These are phyloP conservation scores for Fusarium liriodendri DNA, from an alignment of 2,329 filamentous ascomycete genomes.

Conservation along the genomic window DNA sequence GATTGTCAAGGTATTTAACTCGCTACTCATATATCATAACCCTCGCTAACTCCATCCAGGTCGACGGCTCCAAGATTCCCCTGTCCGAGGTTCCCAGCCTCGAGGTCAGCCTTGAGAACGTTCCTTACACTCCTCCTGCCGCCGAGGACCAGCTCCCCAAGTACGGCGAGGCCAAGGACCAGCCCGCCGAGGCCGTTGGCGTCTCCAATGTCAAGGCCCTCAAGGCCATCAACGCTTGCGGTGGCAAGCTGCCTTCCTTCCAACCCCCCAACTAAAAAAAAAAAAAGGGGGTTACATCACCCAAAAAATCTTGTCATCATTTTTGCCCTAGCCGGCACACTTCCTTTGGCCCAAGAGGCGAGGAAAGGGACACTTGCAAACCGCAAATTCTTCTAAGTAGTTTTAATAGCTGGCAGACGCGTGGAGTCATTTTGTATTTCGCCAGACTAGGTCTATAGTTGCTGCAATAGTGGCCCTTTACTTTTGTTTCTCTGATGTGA, in stretches of 20 bases:
- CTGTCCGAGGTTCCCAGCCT: constrained; percentile 51
- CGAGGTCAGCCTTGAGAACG: constrained; percentile 44
- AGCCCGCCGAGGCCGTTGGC: constrained; percentile 33
- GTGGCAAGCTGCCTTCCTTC: constrained; percentile 33
- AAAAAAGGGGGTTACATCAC: neutral
- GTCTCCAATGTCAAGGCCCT: constrained; percentile 28
- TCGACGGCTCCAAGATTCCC: constrained; percentile 52
- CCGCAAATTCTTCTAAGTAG: constrained; percentile 39
- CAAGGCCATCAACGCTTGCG: constrained; percentile 36
- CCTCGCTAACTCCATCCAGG: constrained; percentile 32
- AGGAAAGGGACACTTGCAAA: constrained; percentile 35
- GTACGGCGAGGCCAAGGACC: constrained; percentile 32
- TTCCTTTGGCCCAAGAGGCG: neutral
- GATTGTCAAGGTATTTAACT: constrained; percentile 46
- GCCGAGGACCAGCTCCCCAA: constrained; percentile 45
- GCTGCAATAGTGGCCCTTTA: constrained; percentile 31
- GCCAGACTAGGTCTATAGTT: constrained; percentile 41
- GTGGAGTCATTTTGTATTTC: constrained; percentile 34
- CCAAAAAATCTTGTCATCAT: constrained; percentile 6
- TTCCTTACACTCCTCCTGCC: constrained; percentile 43
- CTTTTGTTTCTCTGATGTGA: neutral
- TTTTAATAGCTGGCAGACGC: constrained; percentile 40
- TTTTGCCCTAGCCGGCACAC: neutral
- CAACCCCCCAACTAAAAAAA: constrained; percentile 25
- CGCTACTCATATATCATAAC: neutral